Base-by-base conservation (phyloP, 148 eudicot species). In the Spergularia bocconei region DNA sequence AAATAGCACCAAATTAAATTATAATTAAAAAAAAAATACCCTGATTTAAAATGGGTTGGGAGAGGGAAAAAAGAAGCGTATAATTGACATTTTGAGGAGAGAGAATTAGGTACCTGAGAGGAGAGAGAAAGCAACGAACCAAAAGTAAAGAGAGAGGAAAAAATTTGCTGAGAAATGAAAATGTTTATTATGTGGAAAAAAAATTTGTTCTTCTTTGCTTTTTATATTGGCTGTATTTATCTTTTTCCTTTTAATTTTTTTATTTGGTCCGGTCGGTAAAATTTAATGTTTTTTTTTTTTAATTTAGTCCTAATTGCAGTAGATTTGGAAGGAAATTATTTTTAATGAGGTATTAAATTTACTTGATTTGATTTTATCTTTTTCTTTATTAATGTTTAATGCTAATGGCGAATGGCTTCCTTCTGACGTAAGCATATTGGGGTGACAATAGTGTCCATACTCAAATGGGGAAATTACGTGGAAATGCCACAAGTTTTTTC, bases 51-150 rank as follows among this genome's bases (percentile, higher is more conserved):
- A n/a, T 13, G n/a, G 2, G 71, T 13, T 53, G 51, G 44, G 36
- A 25, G 15, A 55, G 44, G 44, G 23, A 7, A 71, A 69, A 29
- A 15, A 5, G 6, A 11, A 44, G 39, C 4, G 6, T n/a, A 54
- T 15, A 48, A 15, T 38, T 71, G 71, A 29, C 19, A 47, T 63
- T 53, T 17, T 60, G 55, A 50, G 54, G 54, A 70, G 38, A 80
- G 76, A 80, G 15, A 66, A 69, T 79, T 72, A 61, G 75, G 85
- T 79, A 83, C 83, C 80, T 79, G 71, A 72, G 72, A 75, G 66
- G 82, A 75, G 79, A 79, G 66, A 75, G 78, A 75, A 79, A 82
- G 82, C 76, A 71, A 72, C 69, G 73, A 81, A 77, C 78, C 78
- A 74, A 67, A 73, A 60, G 51, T 57, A n/a, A 78, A 54, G 70